Conservation (phyloP, 2,329 filamentous ascomycete species). For the Penicillium freii region DNA sequence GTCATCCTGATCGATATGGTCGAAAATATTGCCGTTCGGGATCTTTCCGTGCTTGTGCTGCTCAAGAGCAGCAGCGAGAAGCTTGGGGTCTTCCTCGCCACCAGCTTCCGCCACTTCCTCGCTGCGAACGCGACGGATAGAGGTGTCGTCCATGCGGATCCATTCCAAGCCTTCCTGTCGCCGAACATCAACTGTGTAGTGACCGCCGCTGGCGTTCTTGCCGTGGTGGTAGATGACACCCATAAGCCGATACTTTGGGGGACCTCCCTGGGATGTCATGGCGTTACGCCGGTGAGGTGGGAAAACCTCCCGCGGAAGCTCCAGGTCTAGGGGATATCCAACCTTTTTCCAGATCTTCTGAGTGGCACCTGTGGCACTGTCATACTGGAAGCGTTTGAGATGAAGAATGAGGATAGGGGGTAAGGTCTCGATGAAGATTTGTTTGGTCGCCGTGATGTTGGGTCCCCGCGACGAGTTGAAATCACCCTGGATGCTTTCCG, state of each 20-base stretch:
- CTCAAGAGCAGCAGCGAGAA: constrained; percentile 65
- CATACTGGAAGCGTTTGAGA: constrained; percentile 95
- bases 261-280: constrained; percentile 62
- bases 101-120: constrained; percentile 88
- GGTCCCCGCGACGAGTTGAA: constrained; percentile 77
- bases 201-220: constrained; percentile 91
- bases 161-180: constrained; percentile 93
- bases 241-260: constrained; percentile 81
- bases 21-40: constrained; percentile 69
- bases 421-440: constrained; percentile 87
- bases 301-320: constrained; percentile 88
- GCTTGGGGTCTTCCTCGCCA: constrained; percentile 72
- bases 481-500: constrained; percentile 81
- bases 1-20: constrained; percentile 63
- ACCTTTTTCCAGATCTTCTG: constrained; percentile 99
- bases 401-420: constrained; percentile 92
- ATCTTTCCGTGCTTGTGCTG: constrained; percentile 57
- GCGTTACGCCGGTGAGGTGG: constrained; percentile 70
- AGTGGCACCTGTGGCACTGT: constrained; percentile 74
- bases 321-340: constrained; percentile 89
- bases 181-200: constrained; percentile 96
- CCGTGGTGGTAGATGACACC: constrained; percentile 96
- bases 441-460: constrained; percentile 79
- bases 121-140: constrained; percentile 77
- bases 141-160: constrained; percentile 92